Conservation (phyloP, 116 monocot species). For the Papilionanthe hybrid region DNA sequence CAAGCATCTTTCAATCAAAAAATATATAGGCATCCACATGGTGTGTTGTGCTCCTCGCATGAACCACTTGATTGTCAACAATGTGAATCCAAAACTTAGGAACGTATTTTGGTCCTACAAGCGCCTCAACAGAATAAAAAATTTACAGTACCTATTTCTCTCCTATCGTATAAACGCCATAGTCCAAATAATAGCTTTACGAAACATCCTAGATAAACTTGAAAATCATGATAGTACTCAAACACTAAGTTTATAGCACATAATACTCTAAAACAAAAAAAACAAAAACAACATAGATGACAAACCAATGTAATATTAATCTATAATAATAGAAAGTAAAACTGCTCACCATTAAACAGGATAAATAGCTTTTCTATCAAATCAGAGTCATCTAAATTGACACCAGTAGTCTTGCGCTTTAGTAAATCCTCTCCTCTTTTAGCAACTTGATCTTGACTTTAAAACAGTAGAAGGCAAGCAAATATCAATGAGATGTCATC, state of each 20-base stretch:
- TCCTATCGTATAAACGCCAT: background rate
- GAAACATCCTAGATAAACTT: background rate
- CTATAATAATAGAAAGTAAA: background rate
- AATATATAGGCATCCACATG: background rate
- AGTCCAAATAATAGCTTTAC: background rate
- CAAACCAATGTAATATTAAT: background rate
- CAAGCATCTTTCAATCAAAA: background rate
- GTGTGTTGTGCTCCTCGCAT: background rate
- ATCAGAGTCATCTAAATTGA: conserved; percentile 73
- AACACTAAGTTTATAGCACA: background rate
- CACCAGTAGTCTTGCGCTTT: conserved; percentile 43
- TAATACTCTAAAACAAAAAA: background rate
- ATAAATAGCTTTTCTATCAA: conserved; percentile 69
- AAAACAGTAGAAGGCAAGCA: background rate
- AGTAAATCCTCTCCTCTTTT: conserved; percentile 86
- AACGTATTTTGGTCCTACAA: background rate
- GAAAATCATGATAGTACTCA: background rate
- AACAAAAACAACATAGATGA: background rate
- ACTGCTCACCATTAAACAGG: conserved; percentile 78
- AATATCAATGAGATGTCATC: background rate
- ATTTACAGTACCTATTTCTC: background rate
- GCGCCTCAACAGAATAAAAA: background rate
- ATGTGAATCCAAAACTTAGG: background rate
- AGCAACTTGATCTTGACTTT: conserved; percentile 71
- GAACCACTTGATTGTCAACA: background rate